A percentile compares a stretch with the other conserved stretches of the same genome.
Conservation (phyloP, 164 flowering plant species). For the Magnolia officinalis region DNA sequence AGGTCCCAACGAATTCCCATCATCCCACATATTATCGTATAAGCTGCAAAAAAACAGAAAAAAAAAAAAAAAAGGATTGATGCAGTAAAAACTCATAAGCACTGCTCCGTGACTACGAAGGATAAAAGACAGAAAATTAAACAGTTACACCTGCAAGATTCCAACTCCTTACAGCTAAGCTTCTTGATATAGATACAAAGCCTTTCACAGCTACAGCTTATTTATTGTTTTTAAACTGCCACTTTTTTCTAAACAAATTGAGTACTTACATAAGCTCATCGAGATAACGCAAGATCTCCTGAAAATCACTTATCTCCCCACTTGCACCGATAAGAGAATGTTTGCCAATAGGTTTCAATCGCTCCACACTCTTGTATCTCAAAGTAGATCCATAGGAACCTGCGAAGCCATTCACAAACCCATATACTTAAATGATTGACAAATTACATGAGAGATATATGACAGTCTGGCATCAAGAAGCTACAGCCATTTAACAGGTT, state of each 20-base stretch:
- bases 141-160: not conserved
- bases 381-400: conserved; percentile 96
- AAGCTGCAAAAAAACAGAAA: conserved; percentile 38
- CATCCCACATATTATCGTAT: conserved; percentile 98
- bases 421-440: no score
- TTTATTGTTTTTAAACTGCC: no score
- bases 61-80: no score
- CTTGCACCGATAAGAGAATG: conserved; percentile 94
- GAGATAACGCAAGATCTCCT: conserved; percentile 78
- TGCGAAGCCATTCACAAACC: conserved; percentile 20
- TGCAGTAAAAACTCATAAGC: not conserved
- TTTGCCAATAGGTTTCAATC: conserved; percentile 80
- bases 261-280: conserved; percentile 84
- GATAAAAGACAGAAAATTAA: not conserved
- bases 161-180: no score
- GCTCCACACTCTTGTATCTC: conserved; percentile 86
- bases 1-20: conserved; percentile 92
- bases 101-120: not conserved
- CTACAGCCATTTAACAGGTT: no score
- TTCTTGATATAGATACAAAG: no score
- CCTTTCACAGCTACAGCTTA: no score
- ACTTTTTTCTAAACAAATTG: no score
- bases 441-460: no score
- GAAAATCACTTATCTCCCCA: conserved; percentile 98
- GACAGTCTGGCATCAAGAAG: no score